A percentile compares a stretch with the other conserved stretches of the same genome.
Conservation (phyloP, 306 rosid genomes). For the Pyrus communis region DNA sequence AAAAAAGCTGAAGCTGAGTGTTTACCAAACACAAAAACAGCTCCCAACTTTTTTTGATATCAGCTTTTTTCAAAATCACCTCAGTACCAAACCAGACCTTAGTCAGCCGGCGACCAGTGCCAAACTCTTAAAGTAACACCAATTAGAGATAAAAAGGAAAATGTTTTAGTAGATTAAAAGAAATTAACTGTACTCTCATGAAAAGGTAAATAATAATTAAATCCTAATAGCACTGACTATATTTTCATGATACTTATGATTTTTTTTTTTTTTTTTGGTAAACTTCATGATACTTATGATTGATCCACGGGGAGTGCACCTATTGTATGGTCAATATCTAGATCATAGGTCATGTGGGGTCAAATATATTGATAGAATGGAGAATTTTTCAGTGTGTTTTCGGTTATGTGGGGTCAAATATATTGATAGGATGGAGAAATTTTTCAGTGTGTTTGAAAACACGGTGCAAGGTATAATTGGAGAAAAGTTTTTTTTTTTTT, state of each 20-base stretch:
- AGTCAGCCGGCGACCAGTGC: neutral
- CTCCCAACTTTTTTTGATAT: too few species aligned
- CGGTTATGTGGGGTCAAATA: conserved; percentile 25
- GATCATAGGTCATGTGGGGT: conserved; percentile 17
- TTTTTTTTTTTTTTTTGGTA: neutral
- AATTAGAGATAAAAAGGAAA: neutral
- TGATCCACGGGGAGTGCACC: neutral
- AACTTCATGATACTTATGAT: neutral
- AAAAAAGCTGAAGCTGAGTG: too few species aligned
- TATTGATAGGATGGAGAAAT: too few species aligned
- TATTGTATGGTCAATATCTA: neutral
- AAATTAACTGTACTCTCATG: neutral
- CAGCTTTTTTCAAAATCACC: too few species aligned
- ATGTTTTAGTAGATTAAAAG: neutral
- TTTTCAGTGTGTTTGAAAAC: too few species aligned
- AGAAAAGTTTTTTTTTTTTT: too few species aligned
- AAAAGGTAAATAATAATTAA: neutral
- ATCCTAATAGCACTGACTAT: conserved; percentile 2
- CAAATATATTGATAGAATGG: neutral
- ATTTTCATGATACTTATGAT: neutral
- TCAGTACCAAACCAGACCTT: neutral
- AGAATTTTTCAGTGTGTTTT: too few species aligned
- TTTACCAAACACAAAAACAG: too few species aligned
- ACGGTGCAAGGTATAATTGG: too few species aligned
- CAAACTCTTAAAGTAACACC: neutral